Conservation (phyloP, 1,284 basidiomycete species). For the Papiliotrema flavescens region DNA sequence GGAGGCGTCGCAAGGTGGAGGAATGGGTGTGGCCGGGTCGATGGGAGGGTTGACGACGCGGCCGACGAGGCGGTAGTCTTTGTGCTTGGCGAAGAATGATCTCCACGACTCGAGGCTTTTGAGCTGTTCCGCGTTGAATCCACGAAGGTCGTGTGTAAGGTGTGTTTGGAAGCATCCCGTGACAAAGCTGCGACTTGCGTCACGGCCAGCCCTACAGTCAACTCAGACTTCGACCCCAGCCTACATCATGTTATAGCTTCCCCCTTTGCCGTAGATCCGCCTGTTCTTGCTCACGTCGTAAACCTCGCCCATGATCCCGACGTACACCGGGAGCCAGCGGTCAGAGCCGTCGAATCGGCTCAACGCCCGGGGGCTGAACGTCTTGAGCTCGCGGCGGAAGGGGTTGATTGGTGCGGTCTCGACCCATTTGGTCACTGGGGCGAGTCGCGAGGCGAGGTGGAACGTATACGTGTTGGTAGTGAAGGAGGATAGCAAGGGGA, state of each 20-base stretch:
- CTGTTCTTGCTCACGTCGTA: slow-evolving; percentile 79
- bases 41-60: slow-evolving; percentile 57
- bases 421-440: slow-evolving; percentile 21
- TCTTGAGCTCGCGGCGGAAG: slow-evolving; percentile 5
- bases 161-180: slow-evolving; percentile 88
- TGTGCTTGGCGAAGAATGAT: slow-evolving; percentile 75
- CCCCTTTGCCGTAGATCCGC: slow-evolving; percentile 83
- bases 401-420: slow-evolving; percentile 18
- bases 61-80: slow-evolving; percentile 72
- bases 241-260: slow-evolving; percentile 77
- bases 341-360: slow-evolving; percentile 70
- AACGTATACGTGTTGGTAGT: slow-evolving; percentile 36
- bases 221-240: neutral
- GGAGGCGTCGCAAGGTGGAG: slow-evolving; percentile 46
- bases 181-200: slow-evolving; percentile 83
- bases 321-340: slow-evolving; percentile 69
- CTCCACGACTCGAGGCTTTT: slow-evolving; percentile 83
- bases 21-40: slow-evolving; percentile 72
- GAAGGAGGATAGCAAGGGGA: slow-evolving; percentile 39
- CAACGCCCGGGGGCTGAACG: slow-evolving; percentile 52
- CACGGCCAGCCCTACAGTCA: slow-evolving; percentile 67
- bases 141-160: slow-evolving; percentile 83
- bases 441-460: slow-evolving; percentile 16
- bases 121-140: slow-evolving; percentile 66
- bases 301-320: slow-evolving; percentile 87